These are phyloP conservation scores for Ballota nigra DNA, from an alignment of 257 asterid species.

Conservation along the genomic window DNA sequence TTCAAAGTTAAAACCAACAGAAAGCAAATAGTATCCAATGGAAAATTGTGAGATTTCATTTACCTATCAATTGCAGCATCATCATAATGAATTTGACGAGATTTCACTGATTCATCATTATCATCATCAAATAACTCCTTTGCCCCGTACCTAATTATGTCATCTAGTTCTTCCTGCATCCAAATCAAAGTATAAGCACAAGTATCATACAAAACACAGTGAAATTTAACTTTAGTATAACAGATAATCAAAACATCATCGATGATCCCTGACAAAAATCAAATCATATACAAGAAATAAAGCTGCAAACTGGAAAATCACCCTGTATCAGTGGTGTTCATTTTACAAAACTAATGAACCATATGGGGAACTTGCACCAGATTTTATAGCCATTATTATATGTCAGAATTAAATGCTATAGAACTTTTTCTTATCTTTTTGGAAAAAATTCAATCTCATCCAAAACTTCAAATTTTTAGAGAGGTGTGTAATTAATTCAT, in stretches of 20 bases:
- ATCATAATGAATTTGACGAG: constrained; percentile 96
- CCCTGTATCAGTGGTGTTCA: background rate
- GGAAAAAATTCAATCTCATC: no score
- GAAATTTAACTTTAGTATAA: background rate
- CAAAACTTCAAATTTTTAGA: no score
- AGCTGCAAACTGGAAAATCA: constrained; percentile 13
- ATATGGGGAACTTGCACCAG: constrained; percentile 7
- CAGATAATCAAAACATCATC: background rate
- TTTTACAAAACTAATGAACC: background rate
- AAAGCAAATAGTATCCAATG: constrained; percentile 10
- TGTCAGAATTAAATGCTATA: constrained; percentile 1
- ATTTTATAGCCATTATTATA: constrained; percentile 13
- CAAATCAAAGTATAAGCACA: constrained; percentile 25
- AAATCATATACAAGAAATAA: constrained; percentile 14
- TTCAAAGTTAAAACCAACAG: constrained; percentile 16
- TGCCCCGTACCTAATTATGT: constrained; percentile 90
- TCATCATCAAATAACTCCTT: constrained; percentile 96
- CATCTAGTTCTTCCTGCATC: constrained; percentile 93
- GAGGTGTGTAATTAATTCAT: no score
- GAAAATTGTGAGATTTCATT: constrained; percentile 17
- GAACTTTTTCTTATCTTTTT: background rate
- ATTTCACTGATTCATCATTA: constrained; percentile 80
- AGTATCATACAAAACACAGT: background rate
- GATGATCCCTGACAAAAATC: background rate
- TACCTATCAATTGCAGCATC: constrained; percentile 95